These are phyloP conservation scores for Boletus rufocinnamomeus DNA, from an alignment of 768 basidiomycete species.

Conservation along the genomic window DNA sequence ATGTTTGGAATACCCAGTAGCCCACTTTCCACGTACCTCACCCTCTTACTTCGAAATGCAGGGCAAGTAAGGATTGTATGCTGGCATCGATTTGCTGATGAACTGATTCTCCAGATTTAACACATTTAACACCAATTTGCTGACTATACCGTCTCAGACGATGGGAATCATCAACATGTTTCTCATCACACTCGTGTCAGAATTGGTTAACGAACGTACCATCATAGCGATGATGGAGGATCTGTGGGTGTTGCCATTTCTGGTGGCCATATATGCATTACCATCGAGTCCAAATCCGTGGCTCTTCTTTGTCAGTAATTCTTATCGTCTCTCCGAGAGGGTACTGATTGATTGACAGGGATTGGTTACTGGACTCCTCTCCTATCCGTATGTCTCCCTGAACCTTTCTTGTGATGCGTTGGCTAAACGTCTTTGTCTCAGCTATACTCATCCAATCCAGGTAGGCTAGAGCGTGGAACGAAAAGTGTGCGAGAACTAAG, in stretches of 20 bases:
- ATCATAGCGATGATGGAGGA: constrained; percentile 55
- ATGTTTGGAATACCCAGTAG: constrained; percentile 52
- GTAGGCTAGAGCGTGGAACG: no score
- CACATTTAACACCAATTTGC: constrained; percentile 60
- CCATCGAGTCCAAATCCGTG: constrained; percentile 52
- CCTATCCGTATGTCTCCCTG: constrained; percentile 34
- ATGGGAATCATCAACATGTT: constrained; percentile 56
- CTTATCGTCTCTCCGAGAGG: background rate
- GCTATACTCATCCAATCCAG: no score
- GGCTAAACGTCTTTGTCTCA: no score
- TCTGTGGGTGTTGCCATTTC: constrained; percentile 62
- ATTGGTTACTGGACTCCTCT: constrained; percentile 45
- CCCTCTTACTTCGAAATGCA: constrained; percentile 55
- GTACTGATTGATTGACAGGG: constrained; percentile 31
- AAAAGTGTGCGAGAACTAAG: no score
- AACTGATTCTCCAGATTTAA: constrained; percentile 43
- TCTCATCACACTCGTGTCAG: constrained; percentile 50
- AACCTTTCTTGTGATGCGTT: no score
- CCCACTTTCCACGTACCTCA: constrained; percentile 57
- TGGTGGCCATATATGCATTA: constrained; percentile 54
- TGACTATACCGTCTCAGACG: constrained; percentile 58
- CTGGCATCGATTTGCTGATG: background rate
- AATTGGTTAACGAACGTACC: constrained; percentile 54
- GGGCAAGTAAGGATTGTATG: constrained; percentile 36
- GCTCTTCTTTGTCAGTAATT: constrained; percentile 48